These are phyloP conservation scores for Penicillium psychrosexuale DNA, from an alignment of 2,329 filamentous ascomycete genomes.

Conservation along the genomic window DNA sequence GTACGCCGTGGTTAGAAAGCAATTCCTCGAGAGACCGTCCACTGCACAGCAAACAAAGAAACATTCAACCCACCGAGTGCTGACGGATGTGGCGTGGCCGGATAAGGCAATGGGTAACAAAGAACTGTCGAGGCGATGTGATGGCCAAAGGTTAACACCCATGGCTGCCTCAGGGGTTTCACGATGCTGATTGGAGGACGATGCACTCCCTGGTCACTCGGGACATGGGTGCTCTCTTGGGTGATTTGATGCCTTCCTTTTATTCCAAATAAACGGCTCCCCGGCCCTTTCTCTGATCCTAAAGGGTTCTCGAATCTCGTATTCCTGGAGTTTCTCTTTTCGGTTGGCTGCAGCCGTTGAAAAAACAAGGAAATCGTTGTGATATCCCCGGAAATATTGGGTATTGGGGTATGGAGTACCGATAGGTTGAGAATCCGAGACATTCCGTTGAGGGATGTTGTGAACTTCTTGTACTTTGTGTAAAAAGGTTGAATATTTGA, in stretches of 20 bases:
- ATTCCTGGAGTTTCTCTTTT: neutral
- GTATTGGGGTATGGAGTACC: neutral
- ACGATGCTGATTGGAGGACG: conserved; percentile 8
- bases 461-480: conserved; percentile 2
- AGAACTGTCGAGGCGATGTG: conserved; percentile 14
- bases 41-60: conserved; percentile 16
- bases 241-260: neutral
- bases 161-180: conserved; percentile 11
- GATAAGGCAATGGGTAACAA: conserved; percentile 13
- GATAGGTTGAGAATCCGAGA: neutral
- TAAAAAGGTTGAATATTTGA: conserved; percentile 1
- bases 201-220: conserved; percentile 4
- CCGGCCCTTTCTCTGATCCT: neutral
- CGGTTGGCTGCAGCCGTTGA: neutral
- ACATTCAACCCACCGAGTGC: conserved; percentile 3
- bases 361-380: neutral
- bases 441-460: neutral
- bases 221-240: neutral
- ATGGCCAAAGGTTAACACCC: conserved; percentile 4
- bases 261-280: neutral
- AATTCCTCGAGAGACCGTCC: neutral
- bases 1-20: conserved; percentile 1
- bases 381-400: neutral
- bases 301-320: neutral
- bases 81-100: conserved; percentile 13